These are phyloP conservation scores for Pelargonium nanum DNA, from an alignment of 345 rosid genomes.

Conservation along the genomic window DNA sequence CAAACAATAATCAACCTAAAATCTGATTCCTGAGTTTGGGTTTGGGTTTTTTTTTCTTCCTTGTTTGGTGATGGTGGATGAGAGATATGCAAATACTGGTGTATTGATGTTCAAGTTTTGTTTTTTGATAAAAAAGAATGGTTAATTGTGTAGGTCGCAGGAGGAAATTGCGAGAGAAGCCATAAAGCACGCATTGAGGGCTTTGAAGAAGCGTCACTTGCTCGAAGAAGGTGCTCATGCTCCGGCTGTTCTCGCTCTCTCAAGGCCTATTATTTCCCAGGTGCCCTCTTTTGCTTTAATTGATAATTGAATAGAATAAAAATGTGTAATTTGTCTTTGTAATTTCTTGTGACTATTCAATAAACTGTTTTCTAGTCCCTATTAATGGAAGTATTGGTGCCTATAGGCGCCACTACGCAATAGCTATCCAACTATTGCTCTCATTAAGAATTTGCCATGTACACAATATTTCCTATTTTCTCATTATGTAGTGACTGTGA, in stretches of 20 bases:
- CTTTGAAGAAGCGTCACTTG: constrained; percentile 73
- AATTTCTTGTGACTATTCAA: not conserved
- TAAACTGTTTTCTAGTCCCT: not conserved
- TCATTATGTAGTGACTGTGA: not conserved
- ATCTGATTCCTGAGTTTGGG: not conserved
- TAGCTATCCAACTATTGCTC: no score
- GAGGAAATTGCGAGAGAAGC: constrained; percentile 55
- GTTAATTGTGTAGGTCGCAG: constrained; percentile 31
- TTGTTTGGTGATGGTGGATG: not conserved
- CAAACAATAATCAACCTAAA: not conserved
- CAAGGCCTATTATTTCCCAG: constrained; percentile 73
- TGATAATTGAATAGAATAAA: not conserved
- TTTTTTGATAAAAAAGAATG: not conserved
- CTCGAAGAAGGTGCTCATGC: constrained; percentile 89
- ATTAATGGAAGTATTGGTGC: not conserved
- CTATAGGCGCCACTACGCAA: no score
- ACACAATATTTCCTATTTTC: no score
- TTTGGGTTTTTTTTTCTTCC: not conserved
- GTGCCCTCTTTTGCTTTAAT: constrained; percentile 16
- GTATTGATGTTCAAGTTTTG: not conserved
- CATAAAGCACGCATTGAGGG: constrained; percentile 70
- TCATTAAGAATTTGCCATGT: no score
- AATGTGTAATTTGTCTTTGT: not conserved
- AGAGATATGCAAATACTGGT: no score
- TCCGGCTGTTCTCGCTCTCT: constrained; percentile 71